Evolutionary conservation across 192 early-diverging fungal species (phyloP).

Genomic region (Paraglomus brasilianum): DNA sequence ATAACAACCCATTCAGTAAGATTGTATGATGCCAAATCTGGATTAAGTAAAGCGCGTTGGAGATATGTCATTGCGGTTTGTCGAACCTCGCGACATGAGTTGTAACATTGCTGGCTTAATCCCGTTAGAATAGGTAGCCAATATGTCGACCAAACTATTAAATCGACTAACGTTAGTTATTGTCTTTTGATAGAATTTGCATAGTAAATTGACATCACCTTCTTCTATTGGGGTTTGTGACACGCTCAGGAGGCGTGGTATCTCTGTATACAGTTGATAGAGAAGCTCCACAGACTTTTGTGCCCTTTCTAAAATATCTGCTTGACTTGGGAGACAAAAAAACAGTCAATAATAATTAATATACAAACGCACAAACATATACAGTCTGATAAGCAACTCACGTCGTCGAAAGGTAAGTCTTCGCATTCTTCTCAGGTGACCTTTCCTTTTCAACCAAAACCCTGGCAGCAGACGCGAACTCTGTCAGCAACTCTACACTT

Average conservation of each 20-base stretch:
- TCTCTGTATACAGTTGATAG: constrained; percentile 58
- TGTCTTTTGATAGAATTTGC: constrained; percentile 35
- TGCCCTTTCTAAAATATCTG: constrained; percentile 59
- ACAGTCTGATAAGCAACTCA: not conserved
- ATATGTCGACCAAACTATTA: constrained; percentile 67
- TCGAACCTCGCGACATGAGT: constrained; percentile 75
- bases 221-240: constrained; percentile 43
- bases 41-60: constrained; percentile 71
- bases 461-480: constrained; percentile 58
- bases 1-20: constrained; percentile 56
- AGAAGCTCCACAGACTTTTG: constrained; percentile 66
- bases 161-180: constrained; percentile 1
- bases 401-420: constrained; percentile 6
- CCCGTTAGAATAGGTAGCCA: constrained; percentile 78
- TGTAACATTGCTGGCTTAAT: constrained; percentile 70
- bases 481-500: constrained; percentile 67
- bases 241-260: constrained; percentile 44
- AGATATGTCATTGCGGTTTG: constrained; percentile 78
- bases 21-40: constrained; percentile 51
- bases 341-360: constrained; percentile 29
- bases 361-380: constrained; percentile 26
- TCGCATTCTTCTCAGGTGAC: constrained; percentile 7
- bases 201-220: constrained; percentile 43
- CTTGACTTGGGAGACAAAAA: constrained; percentile 42
- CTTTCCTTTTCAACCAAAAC: constrained; percentile 33